phyloP scores from a whole-genome alignment of 179 eudicot genomes.

The Nepenthes alata region DNA sequence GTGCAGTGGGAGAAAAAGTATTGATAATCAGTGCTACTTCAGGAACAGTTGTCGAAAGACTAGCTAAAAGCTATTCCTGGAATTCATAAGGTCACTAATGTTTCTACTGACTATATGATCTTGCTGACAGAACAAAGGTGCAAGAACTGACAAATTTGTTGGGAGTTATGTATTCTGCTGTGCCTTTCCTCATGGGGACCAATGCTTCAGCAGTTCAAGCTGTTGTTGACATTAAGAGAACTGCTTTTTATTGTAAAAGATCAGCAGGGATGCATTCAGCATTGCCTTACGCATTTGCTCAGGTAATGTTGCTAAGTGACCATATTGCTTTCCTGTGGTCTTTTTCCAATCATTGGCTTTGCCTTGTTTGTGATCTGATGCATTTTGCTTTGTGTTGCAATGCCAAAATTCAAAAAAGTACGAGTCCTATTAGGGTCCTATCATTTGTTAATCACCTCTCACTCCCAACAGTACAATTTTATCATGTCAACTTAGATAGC shows the following conservation, averaged over 20 bases:
- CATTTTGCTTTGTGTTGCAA: background rate
- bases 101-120: too few species aligned
- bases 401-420: background rate
- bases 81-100: too few species aligned
- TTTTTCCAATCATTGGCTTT: background rate
- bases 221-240: constrained; percentile 25
- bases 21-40: background rate
- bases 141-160: constrained; percentile 22
- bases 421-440: background rate
- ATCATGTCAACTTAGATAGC: too few species aligned
- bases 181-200: constrained; percentile 14
- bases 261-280: constrained; percentile 35
- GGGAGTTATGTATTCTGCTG: constrained; percentile 21
- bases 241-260: constrained; percentile 26
- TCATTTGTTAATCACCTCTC: background rate
- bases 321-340: too few species aligned
- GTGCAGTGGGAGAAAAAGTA: constrained; percentile 20
- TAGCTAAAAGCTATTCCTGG: background rate
- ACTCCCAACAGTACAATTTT: too few species aligned
- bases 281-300: constrained; percentile 25
- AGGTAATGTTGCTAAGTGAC: constrained; percentile 8
- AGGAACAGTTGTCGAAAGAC: background rate
- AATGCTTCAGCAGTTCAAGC: constrained; percentile 19
- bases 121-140: constrained; percentile 13
- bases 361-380: background rate